Evolutionary conservation across 208 protist species (phyloP), one percentile per base, ranked within the genome.

Genomic region (Angomonas desouzai): DNA sequence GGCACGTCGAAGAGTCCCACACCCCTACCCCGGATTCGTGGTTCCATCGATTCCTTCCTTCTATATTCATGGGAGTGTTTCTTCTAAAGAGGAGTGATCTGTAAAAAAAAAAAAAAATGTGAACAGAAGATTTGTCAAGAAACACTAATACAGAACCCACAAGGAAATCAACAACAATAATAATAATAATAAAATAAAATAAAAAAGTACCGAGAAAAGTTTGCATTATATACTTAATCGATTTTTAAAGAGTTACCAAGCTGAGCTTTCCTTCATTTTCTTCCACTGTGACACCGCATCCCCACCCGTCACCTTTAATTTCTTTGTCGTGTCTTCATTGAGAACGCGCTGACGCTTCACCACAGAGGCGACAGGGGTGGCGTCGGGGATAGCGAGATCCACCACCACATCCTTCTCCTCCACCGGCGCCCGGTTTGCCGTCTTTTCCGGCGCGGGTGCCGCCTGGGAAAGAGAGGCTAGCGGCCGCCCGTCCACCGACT

Each of bases 401-500:
- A 57, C 29, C 28, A 57, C 51, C 27, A 57, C 60, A 62, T 70
- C 55, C 55, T 64, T 48, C 20, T 66, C 57, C 25, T 53, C 47
- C 33, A 10, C 25, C 38, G 60, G 25, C 6, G 47, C 47, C n/a
- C n/a, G n/a, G n/a, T n/a, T n/a, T n/a, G n/a, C n/a, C n/a, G n/a
- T n/a, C n/a, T n/a, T n/a, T n/a, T n/a, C n/a, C n/a, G n/a, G n/a
- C n/a, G n/a, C n/a, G n/a, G n/a, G n/a, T n/a, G n/a, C n/a, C n/a
- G n/a, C n/a, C n/a, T n/a, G n/a, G n/a, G n/a, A n/a, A 16, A 38
- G 61, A 9, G 69, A 30, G 18, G 74, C 38, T 29, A 82, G 0
- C 0, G 70, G 62, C n/a, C 81, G 80, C 0, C 77, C 74, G 51
- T 89, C 77, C 11, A 89, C 58, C 27, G 57, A 27, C 70, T 79